Evolutionary conservation across 169 alveolate genomes (phyloP), one percentile per base, ranked within the genome.

Genomic region (Theileria parva): DNA sequence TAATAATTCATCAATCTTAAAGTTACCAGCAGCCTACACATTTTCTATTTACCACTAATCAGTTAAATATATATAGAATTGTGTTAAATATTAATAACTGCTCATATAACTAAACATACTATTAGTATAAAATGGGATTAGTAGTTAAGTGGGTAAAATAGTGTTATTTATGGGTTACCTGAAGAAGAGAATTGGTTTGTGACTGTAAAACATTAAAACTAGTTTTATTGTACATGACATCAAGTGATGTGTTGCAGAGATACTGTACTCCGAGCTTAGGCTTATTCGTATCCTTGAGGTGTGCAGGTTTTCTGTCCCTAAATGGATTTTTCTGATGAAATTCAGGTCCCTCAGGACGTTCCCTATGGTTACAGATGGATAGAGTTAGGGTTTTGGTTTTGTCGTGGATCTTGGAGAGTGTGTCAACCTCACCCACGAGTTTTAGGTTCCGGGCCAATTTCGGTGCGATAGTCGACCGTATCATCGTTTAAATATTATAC

Each of bases 1-100:
- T 63, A 80, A 23, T 19, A 80, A 51, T 28, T 80, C 74, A 28
- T 80, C 81, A 9, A 72, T 63, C 74, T 32, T 37, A 65, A 44
- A 65, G 21, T 25, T 65, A 9, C 74, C 51, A 64, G 74, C n/a
- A 25, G 30, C 55, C 74, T 65, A 21, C 6, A 65, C 11, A 21
- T 25, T 27, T 65, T 32, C 2, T 65, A 44, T 7, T 44, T 44
- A 13, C 53, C 3, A 44, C 12, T 44, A 8, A 8, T 15, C 53
- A 8, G 8, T 44, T 44, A 44, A 44, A 11, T 44, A 44, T 44
- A 44, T 44, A 44, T 13, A 44, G 37, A 32, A 32, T 2, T 32
- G 37, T 2, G 37, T 1, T 5, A 32, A 32, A 32, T 32, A 32
- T 2, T 32, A 32, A 32, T 5, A 32, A 32, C 37, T 2, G 5